Base-by-base conservation (phyloP, 176 grass and related monocot genomes). In the Rhynchospora tenuis region DNA sequence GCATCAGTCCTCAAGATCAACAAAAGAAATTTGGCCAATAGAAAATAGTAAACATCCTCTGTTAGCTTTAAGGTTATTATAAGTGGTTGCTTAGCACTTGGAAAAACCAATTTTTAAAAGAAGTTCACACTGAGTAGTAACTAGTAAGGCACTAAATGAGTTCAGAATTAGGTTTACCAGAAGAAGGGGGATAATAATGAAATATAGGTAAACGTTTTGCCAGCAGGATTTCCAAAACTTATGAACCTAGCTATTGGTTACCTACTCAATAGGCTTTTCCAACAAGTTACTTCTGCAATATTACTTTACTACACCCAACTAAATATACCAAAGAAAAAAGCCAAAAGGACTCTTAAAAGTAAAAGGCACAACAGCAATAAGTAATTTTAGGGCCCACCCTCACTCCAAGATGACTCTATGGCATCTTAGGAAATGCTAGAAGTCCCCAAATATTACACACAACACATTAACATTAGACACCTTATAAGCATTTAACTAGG, bases 1-100 rank as follows among this genome's bases (percentile, higher is more conserved):
- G 67, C 73, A 83, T 83, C 52, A 84, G 75, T 46, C 33, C 33
- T 11, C 68, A 50, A 88, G 79, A 79, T 71, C 48, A 73, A 87
- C 79, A 24, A 84, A 66, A 88, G 12, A 33, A 56, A 64, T 29
- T 78, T 78, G 57, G 77, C 78, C 7, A 79, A 52, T 24, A 89
- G 76, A 82, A 82, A 38, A 17, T 38, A 20, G 79, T 79, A 71
- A 38, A 38, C 33, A 38, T 38, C 33, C 33, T 3, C 33, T 38
- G 33, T 38, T 38, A 38, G 33, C 33, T 38, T 38, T 38, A 38
- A 38, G 33, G 3, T 38, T 38, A 2, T 38, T 38, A 38, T 38
- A 38, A 38, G 5, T 38, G 33, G 33, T 38, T 38, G 33, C 33
- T 38, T 38, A 38, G 33, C 33, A 38, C 33, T 2, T 38, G 33